These are phyloP conservation scores for Thyridium curvatum DNA, from an alignment of 2,329 filamentous ascomycete genomes.

Conservation along the genomic window DNA sequence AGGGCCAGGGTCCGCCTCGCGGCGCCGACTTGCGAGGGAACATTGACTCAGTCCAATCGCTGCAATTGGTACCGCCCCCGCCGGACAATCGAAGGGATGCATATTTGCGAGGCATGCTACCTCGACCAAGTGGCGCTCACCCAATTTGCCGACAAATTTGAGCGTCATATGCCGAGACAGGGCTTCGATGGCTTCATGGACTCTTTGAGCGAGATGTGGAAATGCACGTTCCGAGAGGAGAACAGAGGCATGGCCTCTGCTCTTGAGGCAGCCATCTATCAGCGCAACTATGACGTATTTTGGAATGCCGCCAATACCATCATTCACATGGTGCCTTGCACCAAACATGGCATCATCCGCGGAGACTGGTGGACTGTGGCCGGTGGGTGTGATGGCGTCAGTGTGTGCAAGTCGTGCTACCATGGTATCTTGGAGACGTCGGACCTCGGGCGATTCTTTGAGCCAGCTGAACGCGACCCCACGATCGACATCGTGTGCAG, in stretches of 20 bases:
- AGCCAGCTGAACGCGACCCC: background rate
- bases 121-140: conserved; percentile 1
- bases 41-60: no score
- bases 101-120: background rate
- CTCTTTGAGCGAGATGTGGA: no score
- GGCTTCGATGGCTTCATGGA: no score
- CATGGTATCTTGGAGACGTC: background rate
- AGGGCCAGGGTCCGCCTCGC: background rate
- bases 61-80: background rate
- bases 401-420: background rate
- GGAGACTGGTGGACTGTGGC: background rate
- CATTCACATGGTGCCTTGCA: no score
- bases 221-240: no score
- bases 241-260: no score
- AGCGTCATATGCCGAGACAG: background rate
- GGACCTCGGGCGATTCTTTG: background rate
- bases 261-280: no score
- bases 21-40: background rate
- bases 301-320: no score
- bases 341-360: background rate
- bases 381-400: background rate
- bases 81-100: background rate
- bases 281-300: no score
- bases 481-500: background rate
- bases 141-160: background rate